phyloP scores from a whole-genome alignment of 177 flowering plant species.

The Telopea speciosissima region DNA sequence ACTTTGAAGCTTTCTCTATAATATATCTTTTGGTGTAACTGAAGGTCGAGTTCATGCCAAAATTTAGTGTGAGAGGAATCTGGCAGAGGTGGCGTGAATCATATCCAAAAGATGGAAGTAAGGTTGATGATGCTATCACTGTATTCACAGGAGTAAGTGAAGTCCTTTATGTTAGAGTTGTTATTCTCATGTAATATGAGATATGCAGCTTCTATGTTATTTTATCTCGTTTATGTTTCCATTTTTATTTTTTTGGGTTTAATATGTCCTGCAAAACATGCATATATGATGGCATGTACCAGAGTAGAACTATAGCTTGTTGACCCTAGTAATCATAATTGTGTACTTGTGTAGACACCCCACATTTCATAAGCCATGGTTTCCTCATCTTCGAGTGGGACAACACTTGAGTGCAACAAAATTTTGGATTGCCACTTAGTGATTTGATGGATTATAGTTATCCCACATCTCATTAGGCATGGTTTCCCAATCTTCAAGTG shows the following conservation, averaged over 20 bases:
- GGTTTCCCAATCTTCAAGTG: too few species aligned
- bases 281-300: neutral
- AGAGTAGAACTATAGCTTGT: neutral
- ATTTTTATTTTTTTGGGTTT: neutral
- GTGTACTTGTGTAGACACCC: too few species aligned
- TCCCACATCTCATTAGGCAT: too few species aligned
- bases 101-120: conserved; percentile 58
- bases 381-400: too few species aligned
- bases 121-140: conserved; percentile 61
- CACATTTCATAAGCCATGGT: too few species aligned
- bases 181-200: neutral
- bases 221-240: neutral
- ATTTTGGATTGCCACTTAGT: too few species aligned
- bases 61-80: conserved; percentile 95
- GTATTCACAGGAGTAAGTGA: conserved; percentile 93
- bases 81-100: conserved; percentile 99
- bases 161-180: neutral
- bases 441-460: too few species aligned
- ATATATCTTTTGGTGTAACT: conserved; percentile 20
- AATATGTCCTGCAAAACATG: neutral
- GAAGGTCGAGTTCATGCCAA: conserved; percentile 97
- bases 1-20: conserved; percentile 5
- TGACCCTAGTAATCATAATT: too few species aligned
- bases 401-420: too few species aligned
- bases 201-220: neutral